These are phyloP conservation scores for Hypoxylon cercidicola DNA, from an alignment of 495 filamentous ascomycete species.

Conservation along the genomic window DNA sequence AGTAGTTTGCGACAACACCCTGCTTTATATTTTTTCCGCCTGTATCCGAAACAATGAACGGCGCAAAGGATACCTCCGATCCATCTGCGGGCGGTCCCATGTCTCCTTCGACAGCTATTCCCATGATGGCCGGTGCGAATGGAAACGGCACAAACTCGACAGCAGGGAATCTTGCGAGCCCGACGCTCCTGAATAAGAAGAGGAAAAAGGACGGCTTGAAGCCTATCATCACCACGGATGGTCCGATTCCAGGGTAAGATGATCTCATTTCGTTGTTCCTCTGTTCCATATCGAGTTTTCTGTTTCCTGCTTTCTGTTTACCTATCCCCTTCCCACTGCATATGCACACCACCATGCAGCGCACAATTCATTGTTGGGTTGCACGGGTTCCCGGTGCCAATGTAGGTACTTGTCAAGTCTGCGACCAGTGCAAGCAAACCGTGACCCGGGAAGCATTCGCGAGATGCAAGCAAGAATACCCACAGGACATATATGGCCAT, in stretches of 20 bases:
- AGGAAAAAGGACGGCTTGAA: constrained; percentile 89
- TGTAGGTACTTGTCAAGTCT: constrained; percentile 28
- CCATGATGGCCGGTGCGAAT: constrained; percentile 46
- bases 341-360: constrained; percentile 53
- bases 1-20: constrained; percentile 25
- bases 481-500: neutral
- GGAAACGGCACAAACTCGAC: constrained; percentile 44
- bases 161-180: constrained; percentile 46
- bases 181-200: constrained; percentile 72
- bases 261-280: constrained; percentile 12
- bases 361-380: constrained; percentile 56
- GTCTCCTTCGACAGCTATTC: constrained; percentile 32
- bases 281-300: constrained; percentile 10
- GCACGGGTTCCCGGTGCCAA: constrained; percentile 20
- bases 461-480: constrained; percentile 19
- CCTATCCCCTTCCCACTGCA: constrained; percentile 38
- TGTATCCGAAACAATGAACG: constrained; percentile 32
- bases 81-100: constrained; percentile 12
- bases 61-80: constrained; percentile 31
- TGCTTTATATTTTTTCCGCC: constrained; percentile 9
- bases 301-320: constrained; percentile 41
- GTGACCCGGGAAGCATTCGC: constrained; percentile 1
- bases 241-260: constrained; percentile 57
- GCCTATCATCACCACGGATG: constrained; percentile 89
- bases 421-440: constrained; percentile 27